Evolutionary conservation across 75 land plant species (phyloP).

Genomic region (Azolla pinnata): DNA sequence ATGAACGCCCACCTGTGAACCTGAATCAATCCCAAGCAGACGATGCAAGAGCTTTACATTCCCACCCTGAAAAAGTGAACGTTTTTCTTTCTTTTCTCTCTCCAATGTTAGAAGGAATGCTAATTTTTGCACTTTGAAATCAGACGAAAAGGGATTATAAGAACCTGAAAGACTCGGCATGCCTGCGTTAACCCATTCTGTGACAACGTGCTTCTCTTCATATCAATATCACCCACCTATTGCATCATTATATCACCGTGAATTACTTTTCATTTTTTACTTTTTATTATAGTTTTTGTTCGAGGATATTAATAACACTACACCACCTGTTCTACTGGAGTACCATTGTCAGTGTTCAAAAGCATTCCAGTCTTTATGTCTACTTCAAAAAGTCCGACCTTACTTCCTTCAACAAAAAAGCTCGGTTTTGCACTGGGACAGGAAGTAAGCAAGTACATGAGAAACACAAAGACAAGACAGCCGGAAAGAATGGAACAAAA

Average conservation of each 20-base stretch:
- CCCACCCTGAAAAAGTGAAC: constrained; percentile 57
- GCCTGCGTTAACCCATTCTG: constrained; percentile 28
- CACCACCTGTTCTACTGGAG: constrained; percentile 88
- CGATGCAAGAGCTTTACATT: constrained; percentile 88
- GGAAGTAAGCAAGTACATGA: too few relatives aligned
- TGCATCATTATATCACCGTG: neutral
- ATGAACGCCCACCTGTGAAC: constrained; percentile 70
- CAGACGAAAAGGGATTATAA: too few relatives aligned
- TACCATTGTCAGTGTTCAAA: constrained; percentile 92
- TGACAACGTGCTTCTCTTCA: constrained; percentile 12
- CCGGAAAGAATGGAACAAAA: too few relatives aligned
- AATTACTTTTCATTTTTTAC: too few relatives aligned
- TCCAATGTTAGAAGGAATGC: too few relatives aligned
- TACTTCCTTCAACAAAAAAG: constrained; percentile 85
- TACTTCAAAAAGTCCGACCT: constrained; percentile 82
- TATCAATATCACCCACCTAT: constrained; percentile 54
- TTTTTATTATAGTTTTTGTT: too few relatives aligned
- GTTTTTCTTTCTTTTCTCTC: too few relatives aligned
- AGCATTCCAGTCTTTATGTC: constrained; percentile 88
- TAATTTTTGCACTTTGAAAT: too few relatives aligned
- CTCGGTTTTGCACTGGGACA: constrained; percentile 72
- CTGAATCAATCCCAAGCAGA: constrained; percentile 74
- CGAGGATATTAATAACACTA: neutral
- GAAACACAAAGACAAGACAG: too few relatives aligned
- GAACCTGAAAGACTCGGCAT: constrained; percentile 80